phyloP scores from a whole-genome alignment of 345 rosid genomes.

The Barbarea vulgaris region DNA sequence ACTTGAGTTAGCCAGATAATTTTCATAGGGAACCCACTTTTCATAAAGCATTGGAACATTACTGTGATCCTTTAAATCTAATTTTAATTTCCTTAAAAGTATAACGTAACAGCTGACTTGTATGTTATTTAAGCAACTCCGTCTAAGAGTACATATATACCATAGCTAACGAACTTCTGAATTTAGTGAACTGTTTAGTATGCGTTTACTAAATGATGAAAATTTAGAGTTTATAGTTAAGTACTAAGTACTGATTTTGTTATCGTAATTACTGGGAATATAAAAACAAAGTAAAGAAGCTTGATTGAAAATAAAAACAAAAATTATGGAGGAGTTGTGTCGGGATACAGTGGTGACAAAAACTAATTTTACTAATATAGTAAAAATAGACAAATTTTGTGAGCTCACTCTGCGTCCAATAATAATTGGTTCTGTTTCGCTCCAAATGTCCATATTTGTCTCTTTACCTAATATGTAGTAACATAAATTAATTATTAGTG shows the following conservation, averaged over 20 bases:
- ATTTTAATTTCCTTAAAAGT: not conserved
- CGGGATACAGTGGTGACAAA: slow-evolving; percentile 24
- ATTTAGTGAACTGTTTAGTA: not conserved
- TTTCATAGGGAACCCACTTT: slow-evolving; percentile 25
- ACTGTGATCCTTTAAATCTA: slow-evolving; percentile 13
- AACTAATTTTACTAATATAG: slow-evolving; percentile 17
- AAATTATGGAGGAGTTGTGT: slow-evolving; percentile 11
- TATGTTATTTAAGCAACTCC: not conserved
- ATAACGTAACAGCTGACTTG: not conserved
- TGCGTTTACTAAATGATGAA: not conserved
- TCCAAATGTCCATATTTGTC: slow-evolving; percentile 24
- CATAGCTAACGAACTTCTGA: not conserved
- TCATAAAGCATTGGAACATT: slow-evolving; percentile 28
- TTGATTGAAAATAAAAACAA: not conserved
- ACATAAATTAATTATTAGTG: no score
- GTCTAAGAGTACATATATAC: not conserved
- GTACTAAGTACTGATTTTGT: not conserved
- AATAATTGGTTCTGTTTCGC: slow-evolving; percentile 23
- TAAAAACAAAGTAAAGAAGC: not conserved
- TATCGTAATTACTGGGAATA: not conserved
- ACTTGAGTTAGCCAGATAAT: slow-evolving; percentile 37
- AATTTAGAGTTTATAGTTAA: not conserved
- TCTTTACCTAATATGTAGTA: slow-evolving; percentile 10
- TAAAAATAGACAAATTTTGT: slow-evolving; percentile 19
- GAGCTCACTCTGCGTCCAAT: not conserved